Percentiles rank a stretch among this genome's conserved stretches.
Conservation (phyloP, 768 basidiomycete genomes). For the Boletus pseudo-olivaceus region DNA sequence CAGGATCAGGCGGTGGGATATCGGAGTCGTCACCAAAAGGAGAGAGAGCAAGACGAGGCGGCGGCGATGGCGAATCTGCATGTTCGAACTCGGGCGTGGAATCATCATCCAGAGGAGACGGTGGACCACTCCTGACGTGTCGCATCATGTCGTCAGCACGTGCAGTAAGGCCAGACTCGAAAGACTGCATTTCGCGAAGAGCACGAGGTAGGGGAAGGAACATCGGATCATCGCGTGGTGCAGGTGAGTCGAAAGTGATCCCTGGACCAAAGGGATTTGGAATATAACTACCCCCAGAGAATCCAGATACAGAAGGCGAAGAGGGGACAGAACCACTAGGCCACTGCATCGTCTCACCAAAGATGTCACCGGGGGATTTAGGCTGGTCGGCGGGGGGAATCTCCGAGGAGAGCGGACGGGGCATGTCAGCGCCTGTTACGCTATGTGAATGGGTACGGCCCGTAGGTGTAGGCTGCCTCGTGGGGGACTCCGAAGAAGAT, state of each 20-base stretch:
- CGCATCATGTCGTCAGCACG: slow-evolving; percentile 44
- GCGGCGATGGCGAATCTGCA: slow-evolving; percentile 12
- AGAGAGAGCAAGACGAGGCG: slow-evolving; percentile 23
- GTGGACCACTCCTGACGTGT: slow-evolving; percentile 10
- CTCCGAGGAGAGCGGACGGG: slow-evolving; percentile 35
- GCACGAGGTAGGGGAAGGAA: slow-evolving; percentile 47
- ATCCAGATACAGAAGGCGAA: slow-evolving; percentile 31
- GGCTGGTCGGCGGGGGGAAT: slow-evolving; percentile 23
- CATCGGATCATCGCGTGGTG: slow-evolving; percentile 40
- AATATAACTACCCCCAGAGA: slow-evolving; percentile 31
- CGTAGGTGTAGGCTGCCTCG: slow-evolving; percentile 29
- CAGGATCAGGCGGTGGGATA: slow-evolving; percentile 26
- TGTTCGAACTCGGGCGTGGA: neutral
- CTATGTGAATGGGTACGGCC: slow-evolving; percentile 76
- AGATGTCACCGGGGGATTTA: slow-evolving; percentile 46
- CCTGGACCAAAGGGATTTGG: slow-evolving; percentile 61
- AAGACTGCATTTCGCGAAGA: slow-evolving; percentile 84
- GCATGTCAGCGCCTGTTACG: slow-evolving; percentile 67
- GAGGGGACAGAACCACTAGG: slow-evolving; percentile 31
- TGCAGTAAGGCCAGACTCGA: slow-evolving; percentile 79
- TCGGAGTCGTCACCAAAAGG: slow-evolving; percentile 30
- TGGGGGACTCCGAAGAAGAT: slow-evolving; percentile 32
- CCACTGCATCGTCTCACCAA: slow-evolving; percentile 68
- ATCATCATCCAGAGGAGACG: slow-evolving; percentile 8
- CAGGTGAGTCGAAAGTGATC: slow-evolving; percentile 59